phyloP scores from a whole-genome alignment of 169 alveolate genomes.

The Eimeria tenella region DNA sequence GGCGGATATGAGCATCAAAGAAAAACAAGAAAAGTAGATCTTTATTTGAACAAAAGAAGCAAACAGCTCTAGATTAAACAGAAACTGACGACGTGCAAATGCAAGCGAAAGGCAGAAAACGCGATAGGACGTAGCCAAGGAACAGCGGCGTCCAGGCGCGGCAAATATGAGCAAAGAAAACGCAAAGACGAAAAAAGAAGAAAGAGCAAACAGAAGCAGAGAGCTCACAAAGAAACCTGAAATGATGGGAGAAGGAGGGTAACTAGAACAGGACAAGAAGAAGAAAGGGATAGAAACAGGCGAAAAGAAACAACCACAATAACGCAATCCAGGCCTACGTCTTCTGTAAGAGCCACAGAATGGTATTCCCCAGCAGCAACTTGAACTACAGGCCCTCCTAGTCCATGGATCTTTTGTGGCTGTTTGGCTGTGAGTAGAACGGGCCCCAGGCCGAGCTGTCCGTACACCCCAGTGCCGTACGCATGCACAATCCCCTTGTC shows the following conservation, averaged over 20 bases:
- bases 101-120: no score
- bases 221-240: background rate
- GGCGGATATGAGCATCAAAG: no score
- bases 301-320: background rate
- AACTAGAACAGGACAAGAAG: background rate
- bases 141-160: no score
- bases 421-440: constrained; percentile 77
- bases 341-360: constrained; percentile 86
- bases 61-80: no score
- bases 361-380: constrained; percentile 89
- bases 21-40: no score
- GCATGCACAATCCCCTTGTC: constrained; percentile 85
- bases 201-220: no score
- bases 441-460: constrained; percentile 88
- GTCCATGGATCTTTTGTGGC: constrained; percentile 77
- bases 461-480: constrained; percentile 89
- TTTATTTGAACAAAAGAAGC: no score
- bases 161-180: no score
- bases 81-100: no score
- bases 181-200: no score
- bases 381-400: constrained; percentile 65
- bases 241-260: background rate
- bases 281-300: background rate
- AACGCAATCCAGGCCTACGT: constrained; percentile 21
- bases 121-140: no score